Percentiles rank a stretch among this genome's conserved stretches.
Evolutionary conservation across 2,329 filamentous ascomycete genomes (phyloP).

Genomic region (Stachybotrys echinatus): DNA sequence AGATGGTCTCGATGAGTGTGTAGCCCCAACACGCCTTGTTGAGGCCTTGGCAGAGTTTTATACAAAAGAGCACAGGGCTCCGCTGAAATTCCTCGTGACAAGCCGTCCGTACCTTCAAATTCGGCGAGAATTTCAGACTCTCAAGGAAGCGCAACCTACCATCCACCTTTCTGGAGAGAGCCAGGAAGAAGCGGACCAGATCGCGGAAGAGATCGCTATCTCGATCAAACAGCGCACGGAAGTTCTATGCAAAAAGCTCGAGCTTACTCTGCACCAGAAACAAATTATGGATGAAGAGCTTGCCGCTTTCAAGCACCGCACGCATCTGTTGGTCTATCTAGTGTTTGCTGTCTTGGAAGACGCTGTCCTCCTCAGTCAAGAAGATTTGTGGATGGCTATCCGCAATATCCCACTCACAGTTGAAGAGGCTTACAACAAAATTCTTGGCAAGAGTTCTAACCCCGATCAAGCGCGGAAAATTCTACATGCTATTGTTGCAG

Average conservation of each 20-base stretch:
- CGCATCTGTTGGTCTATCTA: too few species aligned
- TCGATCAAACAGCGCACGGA: neutral
- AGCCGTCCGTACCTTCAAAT: neutral
- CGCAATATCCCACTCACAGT: too few species aligned
- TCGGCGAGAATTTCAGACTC: neutral
- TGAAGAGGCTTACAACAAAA: too few species aligned
- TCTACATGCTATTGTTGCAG: too few species aligned
- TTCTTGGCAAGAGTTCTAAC: too few species aligned
- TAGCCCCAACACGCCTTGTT: neutral
- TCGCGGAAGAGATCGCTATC: neutral
- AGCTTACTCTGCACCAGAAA: neutral
- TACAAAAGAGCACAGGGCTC: neutral
- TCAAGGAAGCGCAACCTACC: neutral
- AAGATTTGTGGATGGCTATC: too few species aligned
- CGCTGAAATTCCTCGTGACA: neutral
- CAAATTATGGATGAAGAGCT: neutral
- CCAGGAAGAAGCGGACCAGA: neutral
- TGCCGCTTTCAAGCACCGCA: too few species aligned
- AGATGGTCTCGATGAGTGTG: constrained; percentile 27
- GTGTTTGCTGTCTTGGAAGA: too few species aligned
- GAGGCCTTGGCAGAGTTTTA: neutral
- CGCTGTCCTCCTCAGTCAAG: too few species aligned
- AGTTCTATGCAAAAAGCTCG: neutral
- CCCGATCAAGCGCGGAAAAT: too few species aligned
- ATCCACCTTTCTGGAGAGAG: neutral